Percentiles rank a stretch among this genome's conserved stretches.
These are phyloP conservation scores for Lenzites betulinus DNA, from an alignment of 768 basidiomycete genomes.

Conservation along the genomic window DNA sequence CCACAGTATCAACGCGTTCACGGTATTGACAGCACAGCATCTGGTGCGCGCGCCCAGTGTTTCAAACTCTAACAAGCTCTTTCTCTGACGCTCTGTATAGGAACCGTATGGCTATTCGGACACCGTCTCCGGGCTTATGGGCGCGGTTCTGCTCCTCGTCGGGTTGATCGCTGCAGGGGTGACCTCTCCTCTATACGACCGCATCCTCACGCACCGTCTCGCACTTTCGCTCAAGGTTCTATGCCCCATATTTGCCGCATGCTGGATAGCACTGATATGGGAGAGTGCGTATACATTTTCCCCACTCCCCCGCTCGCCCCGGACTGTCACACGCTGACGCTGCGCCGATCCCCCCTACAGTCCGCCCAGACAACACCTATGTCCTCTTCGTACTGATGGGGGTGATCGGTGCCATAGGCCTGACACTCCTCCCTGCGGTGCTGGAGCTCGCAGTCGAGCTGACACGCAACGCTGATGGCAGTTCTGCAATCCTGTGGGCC, in stretches of 20 bases:
- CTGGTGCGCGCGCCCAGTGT: constrained; percentile 46
- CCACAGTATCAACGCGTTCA: constrained; percentile 59
- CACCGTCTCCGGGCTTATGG: constrained; percentile 67
- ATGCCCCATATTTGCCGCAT: constrained; percentile 58
- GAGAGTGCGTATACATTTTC: constrained; percentile 50
- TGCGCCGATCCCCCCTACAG: constrained; percentile 37
- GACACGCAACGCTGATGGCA: constrained; percentile 77
- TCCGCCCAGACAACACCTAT: constrained; percentile 58
- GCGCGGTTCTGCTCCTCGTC: constrained; percentile 64
- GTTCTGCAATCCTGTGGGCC: constrained; percentile 77
- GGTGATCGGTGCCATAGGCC: constrained; percentile 62
- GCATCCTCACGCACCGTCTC: constrained; percentile 76
- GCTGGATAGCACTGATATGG: constrained; percentile 82
- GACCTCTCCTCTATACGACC: constrained; percentile 77
- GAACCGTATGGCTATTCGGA: constrained; percentile 72
- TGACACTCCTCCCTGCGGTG: constrained; percentile 74
- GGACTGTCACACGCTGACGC: background rate
- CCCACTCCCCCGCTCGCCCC: background rate
- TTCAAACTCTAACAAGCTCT: background rate
- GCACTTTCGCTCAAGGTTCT: constrained; percentile 60
- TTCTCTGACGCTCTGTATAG: constrained; percentile 37
- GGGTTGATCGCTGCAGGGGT: constrained; percentile 71
- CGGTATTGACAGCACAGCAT: constrained; percentile 66
- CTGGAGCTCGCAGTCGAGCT: constrained; percentile 81
- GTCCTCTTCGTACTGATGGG: constrained; percentile 68